Evolutionary conservation across 495 filamentous ascomycete species (phyloP), one percentile per base, ranked within the genome.

Genomic region (Letharia columbiana): DNA sequence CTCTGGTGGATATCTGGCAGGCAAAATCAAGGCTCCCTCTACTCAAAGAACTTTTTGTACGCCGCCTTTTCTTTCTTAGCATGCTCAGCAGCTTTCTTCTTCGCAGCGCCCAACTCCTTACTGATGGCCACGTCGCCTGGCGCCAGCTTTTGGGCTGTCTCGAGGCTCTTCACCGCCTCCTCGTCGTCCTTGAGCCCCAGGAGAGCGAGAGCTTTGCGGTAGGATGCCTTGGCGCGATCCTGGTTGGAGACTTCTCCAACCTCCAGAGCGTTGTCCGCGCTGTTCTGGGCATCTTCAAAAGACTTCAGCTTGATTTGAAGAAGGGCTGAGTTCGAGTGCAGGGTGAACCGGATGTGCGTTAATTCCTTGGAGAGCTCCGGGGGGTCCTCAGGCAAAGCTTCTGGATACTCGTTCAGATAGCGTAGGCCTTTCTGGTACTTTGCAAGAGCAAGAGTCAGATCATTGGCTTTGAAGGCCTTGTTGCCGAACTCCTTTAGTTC

Each of bases 371-470:
- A 83, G 44, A 89, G 80, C 56, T 91, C 89, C 50, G 81, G 78
- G 45, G 87, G 79, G 67, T 92, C 91, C 3, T 81, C 77, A 23
- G 91, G 86, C 23, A 73, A 76, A 31, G 87, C 76, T 60, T 86
- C 85, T 15, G 91, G 88, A 73, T 94, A 90, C 77, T 97, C 92
- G 74, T 92, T 91, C 66, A 97, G 77, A 73, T 98, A 99, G 68
- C 94, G 89, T 63, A 99, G 77, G n/a, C 85, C 92, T 79, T 99
- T 99, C 77, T 96, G 89, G 79, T 99, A 99, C 80, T 99, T 99
- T 52, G 89, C 89, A 35, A 98, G 80, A 15, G 87, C 93, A 33
- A 89, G 78, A 45, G 78, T 73, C 42, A 88, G 73, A 70, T 96
- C 82, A 35, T 84, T 83, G 23, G 74, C 77, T 82, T 96, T 96